Evolutionary conservation across 169 alveolate genomes (phyloP), one percentile per base, ranked within the genome.

Genomic region (Plasmodium gonderi): DNA sequence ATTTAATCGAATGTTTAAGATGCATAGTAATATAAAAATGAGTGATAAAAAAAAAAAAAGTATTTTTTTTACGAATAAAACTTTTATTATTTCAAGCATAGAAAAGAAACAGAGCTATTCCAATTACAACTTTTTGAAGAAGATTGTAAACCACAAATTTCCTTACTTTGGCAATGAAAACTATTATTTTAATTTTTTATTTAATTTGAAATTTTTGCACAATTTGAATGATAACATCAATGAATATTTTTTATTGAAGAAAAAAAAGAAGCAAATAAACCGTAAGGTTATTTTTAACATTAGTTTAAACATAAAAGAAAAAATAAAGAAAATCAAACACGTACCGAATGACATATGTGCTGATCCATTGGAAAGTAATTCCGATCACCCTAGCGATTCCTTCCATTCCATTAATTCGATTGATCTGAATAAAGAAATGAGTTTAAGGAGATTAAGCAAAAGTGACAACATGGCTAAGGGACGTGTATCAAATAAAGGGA

Each of bases 281-380:
- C 54, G 65, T 31, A 87, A 87, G 17, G 69, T 44, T 6, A 14
- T 87, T 75, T 75, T 87, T 87, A 75, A 54, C 33, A 74, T 87
- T 3, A 33, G 38, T 45, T 74, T 87, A 65, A 87, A 87, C 14
- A 20, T 87, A 38, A 87, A 87, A 44, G 93, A 75, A 5, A 87
- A 87, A 17, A 75, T 85, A 72, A 85, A 74, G 14, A 85, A 23
- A 45, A 85, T 75, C 45, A 85, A 85, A 65, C 33, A 23, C 0
- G 42, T 0, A 1, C 54, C 72, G 26, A 36, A 85, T 14, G 68
- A 64, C 38, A 12, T 17, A 29, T 31, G 0, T 81, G 54, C 8
- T 11, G 11, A 65, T n/a, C 20, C 91, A 9, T 4, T 36, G 38
- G 8, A 20, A 1, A 64, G 33, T 33, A 44, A n/a, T 64, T 54